A percentile compares a stretch with the other conserved stretches of the same genome.
phyloP scores from a whole-genome alignment of 2,329 filamentous ascomycete genomes.

The Fusarium sp. region DNA sequence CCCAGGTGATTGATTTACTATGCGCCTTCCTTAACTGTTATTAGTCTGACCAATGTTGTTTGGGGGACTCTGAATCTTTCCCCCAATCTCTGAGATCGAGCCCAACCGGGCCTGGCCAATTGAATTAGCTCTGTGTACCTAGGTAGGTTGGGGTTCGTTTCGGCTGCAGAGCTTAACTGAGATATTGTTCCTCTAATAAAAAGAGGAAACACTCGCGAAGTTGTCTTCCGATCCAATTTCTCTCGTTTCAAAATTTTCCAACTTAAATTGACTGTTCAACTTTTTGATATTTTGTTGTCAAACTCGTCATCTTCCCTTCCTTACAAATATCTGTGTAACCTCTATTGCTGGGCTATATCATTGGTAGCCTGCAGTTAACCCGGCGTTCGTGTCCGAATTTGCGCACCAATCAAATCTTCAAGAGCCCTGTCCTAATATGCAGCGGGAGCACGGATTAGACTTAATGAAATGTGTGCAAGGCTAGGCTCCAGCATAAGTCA shows the following conservation, averaged over 20 bases:
- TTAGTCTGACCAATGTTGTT: constrained; percentile 11
- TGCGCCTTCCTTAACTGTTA: constrained; percentile 36
- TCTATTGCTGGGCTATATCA: constrained; percentile 36
- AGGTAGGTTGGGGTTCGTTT: background rate
- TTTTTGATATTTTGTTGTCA: background rate
- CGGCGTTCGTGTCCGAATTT: constrained; percentile 25
- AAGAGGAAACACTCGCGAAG: background rate
- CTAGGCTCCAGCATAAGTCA: constrained; percentile 25
- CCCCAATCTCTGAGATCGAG: constrained; percentile 32
- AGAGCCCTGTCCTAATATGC: constrained; percentile 26
- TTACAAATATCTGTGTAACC: constrained; percentile 29
- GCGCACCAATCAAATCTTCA: constrained; percentile 35
- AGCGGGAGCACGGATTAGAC: constrained; percentile 31
- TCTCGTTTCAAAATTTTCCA: background rate
- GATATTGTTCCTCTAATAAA: background rate
- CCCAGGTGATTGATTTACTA: constrained; percentile 34
- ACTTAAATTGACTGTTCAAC: background rate
- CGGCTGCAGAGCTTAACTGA: constrained; percentile 7
- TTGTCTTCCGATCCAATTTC: constrained; percentile 1
- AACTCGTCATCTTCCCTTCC: constrained; percentile 1
- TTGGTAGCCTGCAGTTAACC: constrained; percentile 19
- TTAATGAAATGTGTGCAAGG: constrained; percentile 1
- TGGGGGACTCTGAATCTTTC: constrained; percentile 21
- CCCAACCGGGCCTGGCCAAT: constrained; percentile 8
- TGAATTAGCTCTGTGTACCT: background rate